These are phyloP conservation scores for Ogataea saltuana DNA, from an alignment of 805 yeast species.

Conservation along the genomic window DNA sequence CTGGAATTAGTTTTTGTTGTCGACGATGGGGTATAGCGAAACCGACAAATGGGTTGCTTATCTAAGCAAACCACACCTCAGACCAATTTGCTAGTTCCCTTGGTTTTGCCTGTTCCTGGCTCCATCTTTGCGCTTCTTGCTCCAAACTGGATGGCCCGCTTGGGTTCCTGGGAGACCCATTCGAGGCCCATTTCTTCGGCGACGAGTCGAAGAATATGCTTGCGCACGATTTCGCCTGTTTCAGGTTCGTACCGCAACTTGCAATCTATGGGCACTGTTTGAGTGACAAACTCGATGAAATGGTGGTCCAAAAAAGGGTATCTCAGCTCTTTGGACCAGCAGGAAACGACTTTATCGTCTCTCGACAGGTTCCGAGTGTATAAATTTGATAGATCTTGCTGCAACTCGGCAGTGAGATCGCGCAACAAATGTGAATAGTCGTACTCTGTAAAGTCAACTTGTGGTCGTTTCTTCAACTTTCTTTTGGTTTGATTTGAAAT, in stretches of 20 bases:
- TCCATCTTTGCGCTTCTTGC: conserved; percentile 94
- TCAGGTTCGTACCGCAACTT: conserved; percentile 41
- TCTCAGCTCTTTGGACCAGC: conserved; percentile 87
- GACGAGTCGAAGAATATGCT: conserved; percentile 59
- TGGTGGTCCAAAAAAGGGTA: conserved; percentile 78
- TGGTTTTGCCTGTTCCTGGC: conserved; percentile 68
- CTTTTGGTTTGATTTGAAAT: conserved; percentile 28
- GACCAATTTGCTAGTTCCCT: conserved; percentile 60
- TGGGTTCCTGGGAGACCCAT: conserved; percentile 70
- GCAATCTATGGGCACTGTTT: conserved; percentile 48
- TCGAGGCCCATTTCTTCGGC: conserved; percentile 48
- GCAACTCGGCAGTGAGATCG: conserved; percentile 58
- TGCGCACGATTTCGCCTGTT: conserved; percentile 41
- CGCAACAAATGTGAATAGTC: conserved; percentile 29
- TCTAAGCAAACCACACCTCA: background rate
- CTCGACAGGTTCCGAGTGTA: conserved; percentile 82
- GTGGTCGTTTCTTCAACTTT: conserved; percentile 23
- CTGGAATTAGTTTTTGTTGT: conserved; percentile 27
- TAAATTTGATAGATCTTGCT: conserved; percentile 69
- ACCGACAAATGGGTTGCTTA: background rate
- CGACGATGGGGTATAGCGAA: too few relatives aligned
- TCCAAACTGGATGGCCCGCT: conserved; percentile 96
- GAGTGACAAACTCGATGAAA: conserved; percentile 53
- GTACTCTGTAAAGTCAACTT: conserved; percentile 19
- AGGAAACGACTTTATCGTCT: conserved; percentile 84